Evolutionary conservation across 2,329 filamentous ascomycete genomes (phyloP).

Genomic region (Chalaropsis ovoidea): DNA sequence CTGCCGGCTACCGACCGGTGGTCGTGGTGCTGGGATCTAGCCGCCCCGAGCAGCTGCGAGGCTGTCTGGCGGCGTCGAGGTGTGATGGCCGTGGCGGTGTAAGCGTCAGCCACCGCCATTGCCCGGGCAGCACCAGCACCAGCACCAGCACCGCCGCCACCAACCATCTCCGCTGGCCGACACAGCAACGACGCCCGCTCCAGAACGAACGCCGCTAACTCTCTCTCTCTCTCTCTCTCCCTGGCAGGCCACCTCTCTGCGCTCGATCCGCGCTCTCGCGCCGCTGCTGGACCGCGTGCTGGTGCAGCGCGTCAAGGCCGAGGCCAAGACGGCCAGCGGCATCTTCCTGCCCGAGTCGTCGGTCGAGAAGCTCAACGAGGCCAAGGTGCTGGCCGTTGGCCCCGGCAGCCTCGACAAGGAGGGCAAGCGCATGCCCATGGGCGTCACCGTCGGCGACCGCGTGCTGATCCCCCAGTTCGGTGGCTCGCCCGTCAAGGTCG

Average conservation of each 20-base stretch:
- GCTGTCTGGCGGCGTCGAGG: too few species aligned
- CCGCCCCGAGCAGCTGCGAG: too few species aligned
- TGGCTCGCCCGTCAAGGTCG: slow-evolving; percentile 90
- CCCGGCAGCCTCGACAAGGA: slow-evolving; percentile 80
- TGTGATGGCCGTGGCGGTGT: too few species aligned
- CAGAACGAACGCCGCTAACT: background rate
- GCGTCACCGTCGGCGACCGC: slow-evolving; percentile 74
- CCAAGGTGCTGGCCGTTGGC: slow-evolving; percentile 88
- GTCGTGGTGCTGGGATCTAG: too few species aligned
- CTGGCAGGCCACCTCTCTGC: slow-evolving; percentile 60
- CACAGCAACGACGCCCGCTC: too few species aligned
- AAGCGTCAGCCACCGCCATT: too few species aligned
- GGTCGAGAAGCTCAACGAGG: slow-evolving; percentile 98
- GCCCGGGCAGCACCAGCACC: too few species aligned
- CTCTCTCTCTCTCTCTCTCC: background rate
- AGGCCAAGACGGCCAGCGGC: slow-evolving; percentile 88
- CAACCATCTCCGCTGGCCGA: too few species aligned
- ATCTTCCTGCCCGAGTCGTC: slow-evolving; percentile 96
- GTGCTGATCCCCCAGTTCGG: slow-evolving; percentile 96
- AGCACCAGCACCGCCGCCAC: too few species aligned
- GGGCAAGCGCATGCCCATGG: slow-evolving; percentile 76
- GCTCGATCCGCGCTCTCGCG: slow-evolving; percentile 87
- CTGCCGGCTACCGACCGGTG: too few species aligned
- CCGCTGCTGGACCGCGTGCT: slow-evolving; percentile 97
- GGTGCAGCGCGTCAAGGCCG: slow-evolving; percentile 94